Base-by-base conservation (phyloP, 2,329 filamentous ascomycete species). In the Lasiodiplodia gonubiensis region DNA sequence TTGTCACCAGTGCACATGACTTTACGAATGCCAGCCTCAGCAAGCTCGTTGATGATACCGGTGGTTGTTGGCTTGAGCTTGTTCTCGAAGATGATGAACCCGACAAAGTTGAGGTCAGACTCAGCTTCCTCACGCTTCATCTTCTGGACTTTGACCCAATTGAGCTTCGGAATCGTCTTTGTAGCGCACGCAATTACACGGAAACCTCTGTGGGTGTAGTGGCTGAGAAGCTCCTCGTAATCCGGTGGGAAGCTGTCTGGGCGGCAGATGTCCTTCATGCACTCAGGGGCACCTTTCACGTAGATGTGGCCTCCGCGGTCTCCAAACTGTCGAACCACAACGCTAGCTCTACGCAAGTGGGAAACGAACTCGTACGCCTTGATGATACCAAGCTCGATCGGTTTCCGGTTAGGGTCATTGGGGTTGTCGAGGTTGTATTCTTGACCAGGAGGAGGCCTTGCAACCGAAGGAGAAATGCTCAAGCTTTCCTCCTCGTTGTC, bases 1-100 rank as follows among this genome's bases (percentile, higher is more conserved):
- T 99, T 99, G 82, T 99, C 95, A 35, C 95, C 95, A 0, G 95
- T 99, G 70, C 96, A 96, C 95, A 99, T 99, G 63, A 97, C 89
- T 33, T 91, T 90, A 42, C 92, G 88, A 71, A 99, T 97, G 67
- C 91, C 91, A 8, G 96, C 94, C 64, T 90, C 84, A 37, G 88
- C 86, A 3, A 99, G 85, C 79, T 98, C 94, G 67, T 91, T 86
- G 30, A 99, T 88, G 39, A 97, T 91, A 1, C 86, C 86, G 1
- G 92, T 86, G 0, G 94, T 97, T 23, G 88, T 93, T 1, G 92
- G 90, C 78, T 99, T 99, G 69, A 99, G 83, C 80, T 99, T 99
- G 81, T 99, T 99, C 80, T 99, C 95, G 73, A 99, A 99, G 65
- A 99, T 90, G 75, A 99, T 98, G 80, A 99, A 99, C 5, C 95